These are phyloP conservation scores for Phytopythium sindhum DNA, from an alignment of 352 stramenopile species.

Conservation along the genomic window DNA sequence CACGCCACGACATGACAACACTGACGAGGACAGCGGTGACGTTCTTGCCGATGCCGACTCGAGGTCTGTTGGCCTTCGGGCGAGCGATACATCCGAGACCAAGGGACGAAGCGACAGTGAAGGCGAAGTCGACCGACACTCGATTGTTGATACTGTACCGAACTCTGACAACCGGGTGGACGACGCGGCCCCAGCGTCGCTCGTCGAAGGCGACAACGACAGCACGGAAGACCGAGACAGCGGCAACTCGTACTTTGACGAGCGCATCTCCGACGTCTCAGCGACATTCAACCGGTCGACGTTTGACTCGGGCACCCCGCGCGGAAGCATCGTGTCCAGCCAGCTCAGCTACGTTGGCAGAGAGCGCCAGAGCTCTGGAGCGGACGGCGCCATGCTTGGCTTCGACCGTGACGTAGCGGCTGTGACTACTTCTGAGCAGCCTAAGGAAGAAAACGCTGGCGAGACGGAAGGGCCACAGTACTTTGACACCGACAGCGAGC, in stretches of 20 bases:
- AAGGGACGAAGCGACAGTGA: conserved; percentile 1
- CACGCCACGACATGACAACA: conserved; percentile 8
- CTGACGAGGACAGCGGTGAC: background rate
- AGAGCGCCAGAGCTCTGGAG: conserved; percentile 19
- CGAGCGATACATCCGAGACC: background rate
- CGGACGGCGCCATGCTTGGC: conserved; percentile 13
- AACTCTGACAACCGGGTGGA: background rate
- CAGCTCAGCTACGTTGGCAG: conserved; percentile 16
- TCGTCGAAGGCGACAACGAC: conserved; percentile 3
- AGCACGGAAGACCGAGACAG: conserved; percentile 13
- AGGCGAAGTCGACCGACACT: background rate
- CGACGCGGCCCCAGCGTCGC: background rate
- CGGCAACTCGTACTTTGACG: conserved; percentile 28
- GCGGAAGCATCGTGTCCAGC: conserved; percentile 29
- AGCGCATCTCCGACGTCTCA: conserved; percentile 24
- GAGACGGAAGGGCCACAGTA: conserved; percentile 26
- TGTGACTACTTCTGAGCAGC: background rate
- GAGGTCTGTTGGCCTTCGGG: conserved; percentile 6
- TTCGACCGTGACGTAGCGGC: background rate
- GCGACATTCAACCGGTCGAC: conserved; percentile 29
- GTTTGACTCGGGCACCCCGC: conserved; percentile 34
- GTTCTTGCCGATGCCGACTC: conserved; percentile 10
- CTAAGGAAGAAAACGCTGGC: background rate
- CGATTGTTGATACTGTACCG: conserved; percentile 9
- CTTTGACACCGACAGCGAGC: conserved; percentile 51